Percentiles rank a stretch among this genome's conserved stretches.
Conservation (phyloP, 2,329 filamentous ascomycete species). For the Juglanconis sp. region DNA sequence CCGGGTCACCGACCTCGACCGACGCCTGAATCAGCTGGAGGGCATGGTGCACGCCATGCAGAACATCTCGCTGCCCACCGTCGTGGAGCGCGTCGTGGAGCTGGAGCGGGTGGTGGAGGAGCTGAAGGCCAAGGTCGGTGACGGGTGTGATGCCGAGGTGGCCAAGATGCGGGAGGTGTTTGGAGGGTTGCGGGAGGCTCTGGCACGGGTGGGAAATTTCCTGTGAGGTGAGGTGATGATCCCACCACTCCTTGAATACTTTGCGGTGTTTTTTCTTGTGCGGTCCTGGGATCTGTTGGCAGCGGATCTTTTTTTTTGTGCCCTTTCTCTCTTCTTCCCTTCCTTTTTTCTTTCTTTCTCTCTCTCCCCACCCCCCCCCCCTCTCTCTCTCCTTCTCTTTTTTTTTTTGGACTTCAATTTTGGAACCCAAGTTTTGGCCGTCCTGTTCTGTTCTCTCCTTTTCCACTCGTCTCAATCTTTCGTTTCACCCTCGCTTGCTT, state of each 20-base stretch:
- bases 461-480: not conserved
- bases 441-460: constrained; percentile 1
- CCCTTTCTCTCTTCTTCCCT: too few relatives aligned
- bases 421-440: constrained; percentile 19
- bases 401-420: constrained; percentile 21
- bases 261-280: not conserved
- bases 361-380: too few relatives aligned
- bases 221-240: not conserved
- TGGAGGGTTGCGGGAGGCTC: not conserved
- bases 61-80: not conserved
- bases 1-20: not conserved
- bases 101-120: constrained; percentile 4
- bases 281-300: too few relatives aligned
- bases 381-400: not conserved
- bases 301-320: too few relatives aligned
- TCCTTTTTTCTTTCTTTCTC: too few relatives aligned
- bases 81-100: not conserved
- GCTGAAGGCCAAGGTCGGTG: constrained; percentile 3
- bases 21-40: not conserved
- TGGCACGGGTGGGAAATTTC: constrained; percentile 11
- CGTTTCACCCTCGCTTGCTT: not conserved
- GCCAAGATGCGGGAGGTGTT: constrained; percentile 16
- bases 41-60: not conserved
- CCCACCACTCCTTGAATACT: too few relatives aligned
- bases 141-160: constrained; percentile 8